Conservation (phyloP, 2,329 filamentous ascomycete species). For the Aspergillus glaucus region DNA sequence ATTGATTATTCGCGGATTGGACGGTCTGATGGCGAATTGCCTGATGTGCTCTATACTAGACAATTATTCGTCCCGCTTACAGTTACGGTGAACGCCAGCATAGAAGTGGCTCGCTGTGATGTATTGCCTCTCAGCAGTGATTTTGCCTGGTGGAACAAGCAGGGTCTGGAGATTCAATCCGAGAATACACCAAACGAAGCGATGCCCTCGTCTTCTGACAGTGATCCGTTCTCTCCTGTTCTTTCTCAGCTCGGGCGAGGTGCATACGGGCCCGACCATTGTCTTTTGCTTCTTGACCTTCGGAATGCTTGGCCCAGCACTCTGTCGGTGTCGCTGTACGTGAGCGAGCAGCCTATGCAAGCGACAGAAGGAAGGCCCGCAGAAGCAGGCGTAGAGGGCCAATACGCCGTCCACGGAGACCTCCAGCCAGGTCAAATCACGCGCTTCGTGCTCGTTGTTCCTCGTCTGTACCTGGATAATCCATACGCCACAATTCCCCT, state of each 20-base stretch:
- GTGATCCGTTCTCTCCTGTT: conserved; percentile 41
- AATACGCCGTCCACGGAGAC: conserved; percentile 36
- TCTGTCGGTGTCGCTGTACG: conserved; percentile 59
- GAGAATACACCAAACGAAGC: conserved; percentile 4
- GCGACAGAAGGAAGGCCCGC: conserved; percentile 3
- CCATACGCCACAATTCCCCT: conserved; percentile 72
- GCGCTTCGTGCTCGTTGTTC: conserved; percentile 69
- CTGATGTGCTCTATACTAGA: conserved; percentile 73
- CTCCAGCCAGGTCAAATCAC: conserved; percentile 58
- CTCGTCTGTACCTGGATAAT: conserved; percentile 68
- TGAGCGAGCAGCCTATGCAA: conserved; percentile 26
- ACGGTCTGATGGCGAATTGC: conserved; percentile 58
- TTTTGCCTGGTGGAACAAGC: conserved; percentile 56
- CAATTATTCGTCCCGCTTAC: conserved; percentile 75
- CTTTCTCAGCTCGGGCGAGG: conserved; percentile 37
- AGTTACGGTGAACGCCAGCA: conserved; percentile 84
- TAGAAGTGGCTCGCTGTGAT: conserved; percentile 76
- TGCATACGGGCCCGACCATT: conserved; percentile 55
- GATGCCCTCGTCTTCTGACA: conserved; percentile 18
- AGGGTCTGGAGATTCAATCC: conserved; percentile 7
- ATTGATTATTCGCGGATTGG: conserved; percentile 84
- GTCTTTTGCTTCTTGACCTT: conserved; percentile 73
- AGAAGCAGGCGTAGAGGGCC: conserved; percentile 16
- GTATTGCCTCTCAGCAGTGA: conserved; percentile 65
- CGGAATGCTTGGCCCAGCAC: conserved; percentile 85